Evolutionary conservation across 176 grass and related monocot species (phyloP).

Genomic region (Dendrocalamus sinicus): DNA sequence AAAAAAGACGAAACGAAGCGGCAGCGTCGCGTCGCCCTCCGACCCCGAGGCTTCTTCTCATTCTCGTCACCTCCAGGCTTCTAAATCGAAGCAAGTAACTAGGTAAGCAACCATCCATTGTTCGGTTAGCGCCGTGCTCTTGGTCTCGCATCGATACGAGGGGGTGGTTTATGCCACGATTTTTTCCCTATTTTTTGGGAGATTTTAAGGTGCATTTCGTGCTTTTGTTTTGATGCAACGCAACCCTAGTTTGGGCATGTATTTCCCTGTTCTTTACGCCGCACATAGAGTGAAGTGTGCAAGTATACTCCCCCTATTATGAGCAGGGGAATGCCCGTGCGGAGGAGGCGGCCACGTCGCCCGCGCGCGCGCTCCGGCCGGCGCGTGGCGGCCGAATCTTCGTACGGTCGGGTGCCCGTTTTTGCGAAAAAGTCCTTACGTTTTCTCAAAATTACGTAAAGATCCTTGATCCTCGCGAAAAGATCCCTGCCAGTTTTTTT

Average conservation of each 20-base stretch:
- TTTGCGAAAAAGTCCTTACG: too few relatives aligned
- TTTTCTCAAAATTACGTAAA: too few relatives aligned
- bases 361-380: too few relatives aligned
- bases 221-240: background rate
- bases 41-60: background rate
- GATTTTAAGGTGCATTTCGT: background rate
- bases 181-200: background rate
- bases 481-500: too few relatives aligned
- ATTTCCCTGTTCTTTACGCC: background rate
- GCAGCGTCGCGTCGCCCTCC: background rate
- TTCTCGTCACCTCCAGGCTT: background rate
- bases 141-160: background rate
- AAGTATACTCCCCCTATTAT: too few relatives aligned
- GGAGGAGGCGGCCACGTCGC: too few relatives aligned
- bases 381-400: too few relatives aligned
- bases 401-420: too few relatives aligned
- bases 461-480: too few relatives aligned
- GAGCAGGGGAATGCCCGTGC: too few relatives aligned
- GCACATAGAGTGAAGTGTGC: background rate
- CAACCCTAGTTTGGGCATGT: background rate
- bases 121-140: background rate
- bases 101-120: background rate
- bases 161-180: background rate
- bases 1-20: background rate
- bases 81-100: slow-evolving; percentile 8